Conservation (phyloP, 257 asterid genomes). For the Fraxinus americana region DNA sequence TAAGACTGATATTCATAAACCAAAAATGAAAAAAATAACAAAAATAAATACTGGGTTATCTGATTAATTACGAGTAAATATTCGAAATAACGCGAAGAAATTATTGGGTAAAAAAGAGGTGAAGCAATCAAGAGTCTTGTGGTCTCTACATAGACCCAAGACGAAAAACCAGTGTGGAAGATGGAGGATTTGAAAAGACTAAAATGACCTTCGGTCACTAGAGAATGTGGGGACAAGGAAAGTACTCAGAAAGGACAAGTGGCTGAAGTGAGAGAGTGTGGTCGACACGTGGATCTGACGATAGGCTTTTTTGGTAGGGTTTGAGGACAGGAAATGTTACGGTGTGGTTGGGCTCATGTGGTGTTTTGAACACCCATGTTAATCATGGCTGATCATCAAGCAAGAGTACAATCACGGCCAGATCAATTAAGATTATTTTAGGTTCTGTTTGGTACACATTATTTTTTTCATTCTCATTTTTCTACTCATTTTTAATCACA, state of each 20-base stretch:
- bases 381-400: too few relatives aligned
- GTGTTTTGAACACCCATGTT: background rate
- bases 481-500: too few relatives aligned
- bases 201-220: background rate
- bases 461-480: too few relatives aligned
- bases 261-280: slow-evolving; percentile 44
- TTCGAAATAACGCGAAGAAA: background rate
- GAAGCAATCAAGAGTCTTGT: slow-evolving; percentile 13
- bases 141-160: background rate
- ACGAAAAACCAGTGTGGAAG: background rate
- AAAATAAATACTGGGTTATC: background rate
- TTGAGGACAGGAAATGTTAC: background rate
- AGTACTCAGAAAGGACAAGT: slow-evolving; percentile 57
- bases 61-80: background rate
- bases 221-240: slow-evolving; percentile 9
- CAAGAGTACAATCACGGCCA: too few relatives aligned
- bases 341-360: background rate
- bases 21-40: background rate
- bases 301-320: slow-evolving; percentile 49
- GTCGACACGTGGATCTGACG: slow-evolving; percentile 68
- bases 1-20: slow-evolving; percentile 1
- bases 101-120: background rate
- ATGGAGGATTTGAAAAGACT: background rate
- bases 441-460: too few relatives aligned
- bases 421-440: too few relatives aligned